phyloP scores from a whole-genome alignment of 768 basidiomycete species.

The Tulasnella sp. region DNA sequence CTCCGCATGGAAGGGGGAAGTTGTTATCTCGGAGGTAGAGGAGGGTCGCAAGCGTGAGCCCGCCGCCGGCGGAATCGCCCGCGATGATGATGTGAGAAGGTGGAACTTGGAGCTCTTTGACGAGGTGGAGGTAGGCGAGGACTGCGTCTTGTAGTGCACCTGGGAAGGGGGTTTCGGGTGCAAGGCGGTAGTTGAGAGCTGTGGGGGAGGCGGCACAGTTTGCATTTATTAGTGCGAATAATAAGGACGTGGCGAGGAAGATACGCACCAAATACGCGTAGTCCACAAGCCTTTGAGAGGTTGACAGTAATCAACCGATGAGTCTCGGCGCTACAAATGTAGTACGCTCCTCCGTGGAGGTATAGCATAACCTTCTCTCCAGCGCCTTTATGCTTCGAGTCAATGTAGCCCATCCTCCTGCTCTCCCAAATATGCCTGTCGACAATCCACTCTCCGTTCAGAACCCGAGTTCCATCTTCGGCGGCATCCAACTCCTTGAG shows the following conservation, averaged over 20 bases:
- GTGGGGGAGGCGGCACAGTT: background rate
- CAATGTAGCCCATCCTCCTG: conserved; percentile 68
- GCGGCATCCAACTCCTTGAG: conserved; percentile 64
- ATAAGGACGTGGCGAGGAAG: background rate
- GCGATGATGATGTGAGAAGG: conserved; percentile 82
- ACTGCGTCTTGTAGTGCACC: conserved; percentile 85
- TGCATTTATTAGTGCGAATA: background rate
- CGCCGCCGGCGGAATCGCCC: conserved; percentile 94
- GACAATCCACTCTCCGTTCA: conserved; percentile 97
- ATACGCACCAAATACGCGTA: conserved; percentile 77
- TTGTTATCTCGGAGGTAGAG: conserved; percentile 94
- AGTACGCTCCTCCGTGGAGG: conserved; percentile 94
- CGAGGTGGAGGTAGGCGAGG: conserved; percentile 77
- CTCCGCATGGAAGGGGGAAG: conserved; percentile 78
- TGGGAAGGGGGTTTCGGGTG: conserved; percentile 92
- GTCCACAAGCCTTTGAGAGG: conserved; percentile 80
- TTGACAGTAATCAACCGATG: conserved; percentile 89
- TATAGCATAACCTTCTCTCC: conserved; percentile 81
- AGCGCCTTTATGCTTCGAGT: conserved; percentile 29
- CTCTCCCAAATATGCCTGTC: conserved; percentile 83
- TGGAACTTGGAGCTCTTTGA: conserved; percentile 84
- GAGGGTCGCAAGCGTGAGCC: conserved; percentile 73
- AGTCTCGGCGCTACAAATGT: conserved; percentile 83
- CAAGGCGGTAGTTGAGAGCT: conserved; percentile 93
- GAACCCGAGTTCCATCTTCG: conserved; percentile 72